Evolutionary conservation across 345 rosid genomes (phyloP).

Genomic region (Camelina laxa): DNA sequence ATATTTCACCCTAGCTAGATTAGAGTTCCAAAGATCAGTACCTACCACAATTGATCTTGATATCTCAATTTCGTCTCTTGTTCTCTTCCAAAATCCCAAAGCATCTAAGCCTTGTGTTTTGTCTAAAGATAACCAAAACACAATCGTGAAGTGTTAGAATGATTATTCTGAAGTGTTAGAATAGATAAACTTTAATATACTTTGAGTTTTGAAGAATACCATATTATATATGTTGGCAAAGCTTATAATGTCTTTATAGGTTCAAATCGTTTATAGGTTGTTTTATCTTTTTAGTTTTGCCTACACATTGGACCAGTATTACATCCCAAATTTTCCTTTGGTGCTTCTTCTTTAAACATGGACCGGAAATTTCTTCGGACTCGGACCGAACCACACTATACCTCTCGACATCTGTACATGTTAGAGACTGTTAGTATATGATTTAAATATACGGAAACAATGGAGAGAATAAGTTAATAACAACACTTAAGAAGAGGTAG

Average conservation of each 20-base stretch:
- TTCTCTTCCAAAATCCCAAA: background rate
- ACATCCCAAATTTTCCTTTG: background rate
- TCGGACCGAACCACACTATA: background rate
- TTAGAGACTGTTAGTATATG: too few species aligned
- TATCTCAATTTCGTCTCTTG: background rate
- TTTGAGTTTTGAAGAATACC: too few species aligned
- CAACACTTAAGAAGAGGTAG: conserved; percentile 23
- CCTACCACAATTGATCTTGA: background rate
- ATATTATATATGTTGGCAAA: too few species aligned
- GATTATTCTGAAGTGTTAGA: too few species aligned
- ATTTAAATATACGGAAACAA: background rate
- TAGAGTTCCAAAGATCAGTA: background rate
- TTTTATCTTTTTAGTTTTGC: background rate
- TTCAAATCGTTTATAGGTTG: background rate
- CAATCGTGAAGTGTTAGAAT: background rate
- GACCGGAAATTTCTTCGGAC: background rate
- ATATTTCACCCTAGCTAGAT: background rate
- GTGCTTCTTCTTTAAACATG: background rate
- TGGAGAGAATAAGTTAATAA: background rate
- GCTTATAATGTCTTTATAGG: too few species aligned
- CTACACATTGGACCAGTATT: background rate
- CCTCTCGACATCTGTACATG: background rate
- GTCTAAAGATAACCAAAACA: too few species aligned
- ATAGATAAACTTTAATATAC: too few species aligned
- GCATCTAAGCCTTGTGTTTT: too few species aligned